Evolutionary conservation across 2,329 filamentous ascomycete genomes (phyloP), one percentile per base, ranked within the genome.

Genomic region (Alternaria consortialis): DNA sequence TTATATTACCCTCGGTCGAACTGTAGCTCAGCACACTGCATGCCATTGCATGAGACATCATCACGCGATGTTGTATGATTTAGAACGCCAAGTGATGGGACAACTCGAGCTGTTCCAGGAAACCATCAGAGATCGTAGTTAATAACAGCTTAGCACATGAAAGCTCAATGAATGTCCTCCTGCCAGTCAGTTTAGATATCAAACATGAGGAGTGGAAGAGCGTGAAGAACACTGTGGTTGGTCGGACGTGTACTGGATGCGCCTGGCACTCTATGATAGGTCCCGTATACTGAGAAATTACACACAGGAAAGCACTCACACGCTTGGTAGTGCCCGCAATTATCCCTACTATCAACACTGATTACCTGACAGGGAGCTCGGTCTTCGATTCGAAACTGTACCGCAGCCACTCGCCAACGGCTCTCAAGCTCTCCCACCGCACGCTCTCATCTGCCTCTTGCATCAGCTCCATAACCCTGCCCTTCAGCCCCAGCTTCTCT

Each of bases 401-500:
- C 70, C 89, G 85, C 77, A 92, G 79, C 89, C 90, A 92, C 77
- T 91, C 90, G 20, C 90, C 90, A 40, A 97, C 88, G 15, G 94
- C 93, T 72, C 91, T 88, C 81, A 97, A 81, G 79, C 92, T 95
- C 84, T 97, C 94, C 93, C 93, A 97, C 74, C 94, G 86, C 47
- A 97, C 92, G 61, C 88, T 90, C 82, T 97, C 93, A 73, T 97
- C 93, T 60, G 88, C 85, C 75, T 96, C 92, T 72, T 88, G 89
- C 94, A 97, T 97, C 74, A 97, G 84, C 81, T 93, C 91, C 93
- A 97, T 97, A 62, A 97, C 90, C 68, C 92, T 86, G 17, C 87
- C 87, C 86, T 97, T 97, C 65, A 97, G 80, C 0, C 93, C 93
- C 43, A 93, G 80, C 81, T 90, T 93, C 82, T 97, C 94, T 70